Evolutionary conservation across 208 protist species (phyloP).

Genomic region (Trypanosoma platydactyli): DNA sequence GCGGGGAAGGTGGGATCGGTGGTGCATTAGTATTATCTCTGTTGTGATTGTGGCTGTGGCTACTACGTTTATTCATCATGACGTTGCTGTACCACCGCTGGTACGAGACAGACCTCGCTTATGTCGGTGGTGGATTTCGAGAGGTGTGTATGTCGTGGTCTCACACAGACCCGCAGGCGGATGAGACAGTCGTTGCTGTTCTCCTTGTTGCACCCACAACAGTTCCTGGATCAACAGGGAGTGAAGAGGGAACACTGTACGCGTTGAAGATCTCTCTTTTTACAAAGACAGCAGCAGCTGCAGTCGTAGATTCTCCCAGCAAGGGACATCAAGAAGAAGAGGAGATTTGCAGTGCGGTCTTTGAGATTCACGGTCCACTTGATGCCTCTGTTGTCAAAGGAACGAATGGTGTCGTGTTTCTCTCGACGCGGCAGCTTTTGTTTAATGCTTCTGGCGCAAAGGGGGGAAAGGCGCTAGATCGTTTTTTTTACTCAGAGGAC

Average conservation of each 20-base stretch:
- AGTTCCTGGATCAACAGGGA: neutral
- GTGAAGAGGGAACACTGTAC: slow-evolving; percentile 1
- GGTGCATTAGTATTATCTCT: neutral
- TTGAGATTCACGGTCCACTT: slow-evolving; percentile 21
- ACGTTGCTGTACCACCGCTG: slow-evolving; percentile 23
- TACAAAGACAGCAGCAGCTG: neutral
- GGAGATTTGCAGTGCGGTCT: slow-evolving; percentile 20
- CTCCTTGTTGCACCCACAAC: slow-evolving; percentile 15
- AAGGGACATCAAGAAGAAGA: neutral
- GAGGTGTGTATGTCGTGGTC: slow-evolving; percentile 30
- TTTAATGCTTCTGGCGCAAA: slow-evolving; percentile 9
- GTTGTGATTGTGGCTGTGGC: neutral
- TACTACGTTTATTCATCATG: neutral
- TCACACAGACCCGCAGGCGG: slow-evolving; percentile 9
- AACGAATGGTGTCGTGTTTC: slow-evolving; percentile 44
- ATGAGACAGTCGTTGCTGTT: slow-evolving; percentile 22
- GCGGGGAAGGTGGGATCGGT: neutral
- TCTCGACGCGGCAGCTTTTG: slow-evolving; percentile 52
- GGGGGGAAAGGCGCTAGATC: slow-evolving; percentile 2
- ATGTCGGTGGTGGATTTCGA: slow-evolving; percentile 13
- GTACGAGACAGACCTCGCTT: slow-evolving; percentile 22
- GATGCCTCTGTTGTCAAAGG: slow-evolving; percentile 26
- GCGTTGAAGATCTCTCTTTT: slow-evolving; percentile 26
- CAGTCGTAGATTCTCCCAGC: neutral
- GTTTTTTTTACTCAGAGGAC: slow-evolving; percentile 21